phyloP scores from a whole-genome alignment of 225 moss, liverwort and hornwort genomes.

The Pseudoscleropodium purum region DNA sequence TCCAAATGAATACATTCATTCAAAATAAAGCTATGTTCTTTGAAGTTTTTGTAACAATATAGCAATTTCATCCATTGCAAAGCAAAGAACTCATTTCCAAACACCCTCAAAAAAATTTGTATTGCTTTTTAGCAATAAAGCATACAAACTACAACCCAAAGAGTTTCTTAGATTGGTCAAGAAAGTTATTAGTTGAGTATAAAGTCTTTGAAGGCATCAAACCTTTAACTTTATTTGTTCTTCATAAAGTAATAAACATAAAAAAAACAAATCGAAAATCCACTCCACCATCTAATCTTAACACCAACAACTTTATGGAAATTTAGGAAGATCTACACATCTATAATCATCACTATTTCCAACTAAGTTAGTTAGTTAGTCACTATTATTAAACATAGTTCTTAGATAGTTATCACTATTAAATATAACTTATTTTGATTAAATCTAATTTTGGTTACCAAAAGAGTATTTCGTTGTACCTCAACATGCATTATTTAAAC shows the following conservation, averaged over 20 bases:
- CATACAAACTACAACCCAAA: fast-evolving
- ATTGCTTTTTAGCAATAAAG: not conserved
- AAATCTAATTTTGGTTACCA: no score
- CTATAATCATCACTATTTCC: not conserved
- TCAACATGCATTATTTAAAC: not conserved
- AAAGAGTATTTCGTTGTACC: fast-evolving
- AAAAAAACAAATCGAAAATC: fast-evolving
- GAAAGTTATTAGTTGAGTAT: not conserved
- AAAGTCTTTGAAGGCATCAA: fast-evolving
- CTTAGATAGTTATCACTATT: not conserved
- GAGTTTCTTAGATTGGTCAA: not conserved
- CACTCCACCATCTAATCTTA: not conserved
- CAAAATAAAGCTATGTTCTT: not conserved
- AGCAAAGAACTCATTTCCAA: fast-evolving
- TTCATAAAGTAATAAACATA: fast-evolving
- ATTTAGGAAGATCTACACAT: fast-evolving
- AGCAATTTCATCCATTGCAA: not conserved
- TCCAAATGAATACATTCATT: not conserved
- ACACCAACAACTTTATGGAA: fast-evolving
- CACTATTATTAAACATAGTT: not conserved
- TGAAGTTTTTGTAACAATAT: not conserved
- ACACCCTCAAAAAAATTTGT: not conserved
- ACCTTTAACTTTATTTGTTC: fast-evolving
- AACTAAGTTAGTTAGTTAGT: fast-evolving
- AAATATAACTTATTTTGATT: not conserved